phyloP scores from a whole-genome alignment of 2,329 filamentous ascomycete species.

The Trichoderma asperellum region DNA sequence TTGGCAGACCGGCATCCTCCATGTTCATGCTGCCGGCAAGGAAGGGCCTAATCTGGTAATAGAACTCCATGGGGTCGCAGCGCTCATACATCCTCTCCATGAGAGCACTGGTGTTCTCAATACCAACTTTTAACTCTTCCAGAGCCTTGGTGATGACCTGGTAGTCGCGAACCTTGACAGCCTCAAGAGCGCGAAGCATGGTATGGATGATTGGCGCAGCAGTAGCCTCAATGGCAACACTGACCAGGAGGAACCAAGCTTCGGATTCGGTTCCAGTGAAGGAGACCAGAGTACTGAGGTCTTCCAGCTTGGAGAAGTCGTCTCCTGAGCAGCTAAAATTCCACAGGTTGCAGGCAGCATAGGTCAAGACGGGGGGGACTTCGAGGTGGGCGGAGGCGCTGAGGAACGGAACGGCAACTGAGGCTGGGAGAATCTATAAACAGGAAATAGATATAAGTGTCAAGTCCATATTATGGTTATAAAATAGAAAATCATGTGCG shows the following conservation, averaged over 20 bases:
- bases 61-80: constrained; percentile 86
- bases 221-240: constrained; percentile 84
- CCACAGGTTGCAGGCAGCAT: constrained; percentile 85
- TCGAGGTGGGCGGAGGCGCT: constrained; percentile 72
- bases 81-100: constrained; percentile 86
- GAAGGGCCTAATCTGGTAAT: constrained; percentile 84
- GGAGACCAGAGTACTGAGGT: constrained; percentile 73
- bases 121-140: constrained; percentile 64
- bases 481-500: too few species aligned
- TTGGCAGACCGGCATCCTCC: constrained; percentile 78
- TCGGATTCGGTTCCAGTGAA: constrained; percentile 90
- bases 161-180: constrained; percentile 65
- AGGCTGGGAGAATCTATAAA: constrained; percentile 66
- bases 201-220: constrained; percentile 74
- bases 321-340: constrained; percentile 69
- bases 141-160: constrained; percentile 65
- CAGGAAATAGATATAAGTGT: not conserved
- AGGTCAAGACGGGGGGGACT: constrained; percentile 87
- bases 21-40: constrained; percentile 93
- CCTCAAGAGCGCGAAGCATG: constrained; percentile 76
- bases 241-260: constrained; percentile 92
- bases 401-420: constrained; percentile 78
- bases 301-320: constrained; percentile 67
- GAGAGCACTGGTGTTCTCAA: constrained; percentile 69
- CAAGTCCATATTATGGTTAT: not conserved